phyloP scores from a whole-genome alignment of 768 basidiomycete species.

The Suillus fuscotomentosus region DNA sequence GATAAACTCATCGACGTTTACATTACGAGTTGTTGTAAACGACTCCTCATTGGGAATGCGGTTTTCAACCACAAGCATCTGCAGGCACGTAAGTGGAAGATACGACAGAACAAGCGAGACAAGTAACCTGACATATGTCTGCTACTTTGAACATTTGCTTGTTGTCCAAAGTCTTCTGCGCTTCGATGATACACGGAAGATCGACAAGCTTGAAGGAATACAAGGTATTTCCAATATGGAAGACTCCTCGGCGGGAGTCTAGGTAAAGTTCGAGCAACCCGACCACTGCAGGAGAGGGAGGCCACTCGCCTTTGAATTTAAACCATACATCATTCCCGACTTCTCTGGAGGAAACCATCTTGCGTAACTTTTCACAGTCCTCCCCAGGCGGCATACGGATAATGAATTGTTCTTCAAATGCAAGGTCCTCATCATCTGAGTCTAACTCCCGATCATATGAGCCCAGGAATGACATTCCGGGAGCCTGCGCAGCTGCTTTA shows the following conservation, averaged over 20 bases:
- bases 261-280: background rate
- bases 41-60: constrained; percentile 71
- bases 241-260: constrained; percentile 91
- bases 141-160: constrained; percentile 99
- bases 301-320: constrained; percentile 84
- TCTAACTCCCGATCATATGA: constrained; percentile 93
- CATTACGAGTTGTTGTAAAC: constrained; percentile 57
- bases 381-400: constrained; percentile 84
- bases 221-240: constrained; percentile 77
- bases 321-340: constrained; percentile 88
- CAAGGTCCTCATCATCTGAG: constrained; percentile 91
- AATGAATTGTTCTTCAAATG: constrained; percentile 97
- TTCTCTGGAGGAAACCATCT: constrained; percentile 80
- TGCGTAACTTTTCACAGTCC: constrained; percentile 74
- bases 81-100: constrained; percentile 12
- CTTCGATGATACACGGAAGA: constrained; percentile 89
- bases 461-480: constrained; percentile 87
- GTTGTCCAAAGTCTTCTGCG: constrained; percentile 93
- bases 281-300: background rate
- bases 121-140: constrained; percentile 89
- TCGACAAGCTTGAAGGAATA: constrained; percentile 96
- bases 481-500: constrained; percentile 75
- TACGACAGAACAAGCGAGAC: constrained; percentile 10
- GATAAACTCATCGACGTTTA: constrained; percentile 94
- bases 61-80: constrained; percentile 94